Percentiles rank a stretch among this genome's conserved stretches.
phyloP scores from a whole-genome alignment of 805 yeast genomes.

The Ogataea methylovora region DNA sequence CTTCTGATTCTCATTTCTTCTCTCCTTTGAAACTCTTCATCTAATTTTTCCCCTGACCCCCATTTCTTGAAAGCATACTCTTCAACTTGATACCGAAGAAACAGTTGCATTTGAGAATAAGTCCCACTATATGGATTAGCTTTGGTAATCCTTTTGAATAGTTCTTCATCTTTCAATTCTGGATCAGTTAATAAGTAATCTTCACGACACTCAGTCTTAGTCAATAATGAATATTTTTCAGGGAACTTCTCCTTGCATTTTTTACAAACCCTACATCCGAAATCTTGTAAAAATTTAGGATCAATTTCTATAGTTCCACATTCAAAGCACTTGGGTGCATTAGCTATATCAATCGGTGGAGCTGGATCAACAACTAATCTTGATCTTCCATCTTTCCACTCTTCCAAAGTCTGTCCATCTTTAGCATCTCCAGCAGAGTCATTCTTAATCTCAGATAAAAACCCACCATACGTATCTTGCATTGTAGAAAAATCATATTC shows the following conservation, averaged over 20 bases:
- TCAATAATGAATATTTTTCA: slow-evolving; percentile 82
- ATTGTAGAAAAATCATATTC: slow-evolving; percentile 88
- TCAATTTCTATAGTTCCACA: slow-evolving; percentile 81
- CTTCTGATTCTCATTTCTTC: slow-evolving; percentile 65
- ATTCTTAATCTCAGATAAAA: slow-evolving; percentile 36
- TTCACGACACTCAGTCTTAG: slow-evolving; percentile 91
- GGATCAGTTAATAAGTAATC: slow-evolving; percentile 94
- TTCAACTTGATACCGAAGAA: slow-evolving; percentile 86
- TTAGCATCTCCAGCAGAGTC: slow-evolving; percentile 12
- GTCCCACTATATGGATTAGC: slow-evolving; percentile 92
- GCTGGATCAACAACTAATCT: slow-evolving; percentile 45
- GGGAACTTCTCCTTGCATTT: slow-evolving; percentile 66
- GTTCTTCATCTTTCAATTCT: slow-evolving; percentile 62
- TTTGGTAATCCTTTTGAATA: slow-evolving; percentile 75
- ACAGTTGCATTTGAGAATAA: slow-evolving; percentile 88
- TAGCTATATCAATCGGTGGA: slow-evolving; percentile 64
- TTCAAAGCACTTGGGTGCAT: slow-evolving; percentile 78
- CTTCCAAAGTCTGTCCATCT: slow-evolving; percentile 37
- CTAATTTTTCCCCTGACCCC: slow-evolving; percentile 86
- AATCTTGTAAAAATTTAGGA: slow-evolving; percentile 58
- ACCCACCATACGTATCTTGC: slow-evolving; percentile 86
- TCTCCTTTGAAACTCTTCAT: slow-evolving; percentile 85
- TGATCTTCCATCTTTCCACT: slow-evolving; percentile 42
- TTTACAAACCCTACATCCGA: slow-evolving; percentile 71
- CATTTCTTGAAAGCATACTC: slow-evolving; percentile 85